phyloP scores from a whole-genome alignment of 768 basidiomycete species.

The Hirschioporus abietinus region DNA sequence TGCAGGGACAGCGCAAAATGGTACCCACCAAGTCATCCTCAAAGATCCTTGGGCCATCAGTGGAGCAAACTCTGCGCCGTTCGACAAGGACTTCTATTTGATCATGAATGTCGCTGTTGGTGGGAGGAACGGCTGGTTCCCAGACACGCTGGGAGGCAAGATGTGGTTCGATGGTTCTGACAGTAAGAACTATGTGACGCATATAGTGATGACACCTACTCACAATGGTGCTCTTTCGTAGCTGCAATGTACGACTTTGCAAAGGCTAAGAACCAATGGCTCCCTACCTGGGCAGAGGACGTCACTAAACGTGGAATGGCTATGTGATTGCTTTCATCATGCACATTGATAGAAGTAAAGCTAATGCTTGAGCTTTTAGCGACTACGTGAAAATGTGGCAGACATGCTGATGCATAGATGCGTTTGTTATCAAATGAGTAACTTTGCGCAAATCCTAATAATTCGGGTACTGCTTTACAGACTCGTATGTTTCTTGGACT shows the following conservation, averaged over 20 bases:
- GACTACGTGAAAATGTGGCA: conserved; percentile 82
- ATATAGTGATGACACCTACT: background rate
- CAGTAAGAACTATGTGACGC: conserved; percentile 16
- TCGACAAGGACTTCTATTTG: conserved; percentile 87
- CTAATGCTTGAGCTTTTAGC: conserved; percentile 24
- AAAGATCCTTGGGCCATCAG: conserved; percentile 73
- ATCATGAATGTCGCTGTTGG: conserved; percentile 81
- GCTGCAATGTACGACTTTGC: conserved; percentile 72
- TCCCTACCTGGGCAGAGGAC: conserved; percentile 64
- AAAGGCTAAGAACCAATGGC: conserved; percentile 55
- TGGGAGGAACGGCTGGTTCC: conserved; percentile 92
- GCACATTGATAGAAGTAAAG: background rate
- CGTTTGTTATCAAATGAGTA: too few species aligned
- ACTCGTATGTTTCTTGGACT: too few species aligned
- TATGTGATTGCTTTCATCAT: conserved; percentile 37
- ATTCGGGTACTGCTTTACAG: too few species aligned
- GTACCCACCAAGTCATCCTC: conserved; percentile 55
- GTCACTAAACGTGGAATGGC: conserved; percentile 62
- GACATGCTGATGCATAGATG: conserved; percentile 36
- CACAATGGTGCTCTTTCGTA: conserved; percentile 18
- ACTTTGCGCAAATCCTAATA: too few species aligned
- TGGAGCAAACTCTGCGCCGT: conserved; percentile 67
- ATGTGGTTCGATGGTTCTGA: conserved; percentile 73
- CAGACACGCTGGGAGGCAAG: conserved; percentile 70
- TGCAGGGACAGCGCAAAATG: conserved; percentile 48